phyloP scores from a whole-genome alignment of 2,329 filamentous ascomycete species.

The Verticillium klebahnii region DNA sequence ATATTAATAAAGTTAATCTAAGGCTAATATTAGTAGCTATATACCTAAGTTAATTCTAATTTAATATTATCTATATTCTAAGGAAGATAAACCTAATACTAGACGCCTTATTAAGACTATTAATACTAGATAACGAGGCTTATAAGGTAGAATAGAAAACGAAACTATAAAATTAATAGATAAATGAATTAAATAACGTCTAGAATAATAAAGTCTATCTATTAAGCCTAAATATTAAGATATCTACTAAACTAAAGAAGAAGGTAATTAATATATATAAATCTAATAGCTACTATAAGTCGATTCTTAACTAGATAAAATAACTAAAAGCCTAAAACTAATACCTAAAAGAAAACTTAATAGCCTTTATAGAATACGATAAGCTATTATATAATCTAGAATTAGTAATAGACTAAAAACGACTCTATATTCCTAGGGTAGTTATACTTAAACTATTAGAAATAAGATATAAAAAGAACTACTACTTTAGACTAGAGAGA shows the following conservation, averaged over 20 bases:
- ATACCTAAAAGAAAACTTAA: neutral
- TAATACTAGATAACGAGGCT: conserved; percentile 3
- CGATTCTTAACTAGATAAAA: neutral
- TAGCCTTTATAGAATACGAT: neutral
- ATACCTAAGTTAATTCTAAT: neutral
- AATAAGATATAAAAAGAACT: neutral
- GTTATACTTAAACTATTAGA: neutral
- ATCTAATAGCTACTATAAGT: neutral
- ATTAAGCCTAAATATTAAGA: neutral
- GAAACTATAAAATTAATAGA: neutral
- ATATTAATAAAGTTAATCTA: conserved; percentile 9
- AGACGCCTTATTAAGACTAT: no score
- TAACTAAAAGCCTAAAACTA: neutral
- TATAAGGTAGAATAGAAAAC: no score
- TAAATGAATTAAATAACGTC: neutral
- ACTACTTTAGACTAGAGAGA: neutral
- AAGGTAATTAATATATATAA: conserved; percentile 6
- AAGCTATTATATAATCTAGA: neutral
- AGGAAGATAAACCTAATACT: no score
- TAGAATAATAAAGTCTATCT: neutral
- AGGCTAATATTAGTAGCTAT: conserved; percentile 2
- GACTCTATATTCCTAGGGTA: neutral
- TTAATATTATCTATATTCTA: no score
- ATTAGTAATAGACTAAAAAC: no score
- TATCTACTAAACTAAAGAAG: conserved; percentile 9